A percentile compares a stretch with the other conserved stretches of the same genome.
Conservation (phyloP, 1,284 basidiomycete species). For the Leucocoprinus gongylophorus region DNA sequence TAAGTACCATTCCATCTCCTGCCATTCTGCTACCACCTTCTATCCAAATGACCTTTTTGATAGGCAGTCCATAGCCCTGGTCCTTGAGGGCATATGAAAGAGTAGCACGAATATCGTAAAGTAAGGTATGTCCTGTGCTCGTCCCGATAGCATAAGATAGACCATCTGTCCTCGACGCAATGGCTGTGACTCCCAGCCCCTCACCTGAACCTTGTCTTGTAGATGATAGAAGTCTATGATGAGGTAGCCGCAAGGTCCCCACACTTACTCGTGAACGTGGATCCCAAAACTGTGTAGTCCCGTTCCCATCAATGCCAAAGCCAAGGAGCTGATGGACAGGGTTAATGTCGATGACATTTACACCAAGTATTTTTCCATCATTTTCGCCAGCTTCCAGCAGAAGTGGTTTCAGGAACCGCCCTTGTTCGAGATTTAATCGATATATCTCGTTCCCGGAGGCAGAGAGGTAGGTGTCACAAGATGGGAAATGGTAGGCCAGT, state of each 20-base stretch:
- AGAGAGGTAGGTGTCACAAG: constrained; percentile 73
- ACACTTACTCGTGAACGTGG: constrained; percentile 77
- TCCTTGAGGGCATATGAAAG: constrained; percentile 88
- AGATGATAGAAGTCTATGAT: constrained; percentile 46
- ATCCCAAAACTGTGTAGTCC: constrained; percentile 96
- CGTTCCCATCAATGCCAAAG: constrained; percentile 81
- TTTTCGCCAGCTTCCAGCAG: constrained; percentile 48
- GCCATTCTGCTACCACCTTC: constrained; percentile 79
- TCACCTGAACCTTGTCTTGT: constrained; percentile 35
- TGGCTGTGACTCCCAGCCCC: constrained; percentile 71
- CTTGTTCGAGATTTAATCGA: constrained; percentile 93
- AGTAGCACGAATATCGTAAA: constrained; percentile 90
- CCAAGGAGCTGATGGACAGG: constrained; percentile 87
- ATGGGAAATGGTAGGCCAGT: constrained; percentile 84
- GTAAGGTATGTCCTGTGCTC: constrained; percentile 86
- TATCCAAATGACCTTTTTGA: constrained; percentile 87
- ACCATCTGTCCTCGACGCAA: constrained; percentile 82
- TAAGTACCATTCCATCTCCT: constrained; percentile 82
- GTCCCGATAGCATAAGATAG: constrained; percentile 93
- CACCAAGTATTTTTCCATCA: constrained; percentile 61
- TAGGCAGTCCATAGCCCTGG: constrained; percentile 92
- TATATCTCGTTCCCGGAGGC: constrained; percentile 84
- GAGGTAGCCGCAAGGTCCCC: constrained; percentile 72
- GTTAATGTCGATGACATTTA: constrained; percentile 92
- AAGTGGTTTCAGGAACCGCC: constrained; percentile 84